Percentiles rank a stretch among this genome's conserved stretches.
Evolutionary conservation across 805 yeast genomes (phyloP).

Genomic region (Isabelozyma rhagii): DNA sequence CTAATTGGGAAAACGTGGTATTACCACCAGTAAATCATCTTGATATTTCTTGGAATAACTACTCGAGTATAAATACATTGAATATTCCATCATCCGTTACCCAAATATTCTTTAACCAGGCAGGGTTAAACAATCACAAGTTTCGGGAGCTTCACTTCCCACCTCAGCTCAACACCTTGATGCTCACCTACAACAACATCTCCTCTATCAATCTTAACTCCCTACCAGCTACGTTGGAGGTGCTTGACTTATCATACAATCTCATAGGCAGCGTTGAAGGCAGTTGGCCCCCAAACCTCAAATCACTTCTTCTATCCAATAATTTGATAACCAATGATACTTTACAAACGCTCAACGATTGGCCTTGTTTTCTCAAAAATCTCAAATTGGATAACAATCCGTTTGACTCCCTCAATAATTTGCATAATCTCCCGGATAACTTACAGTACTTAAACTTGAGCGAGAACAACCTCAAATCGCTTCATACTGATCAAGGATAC

Average conservation of each 20-base stretch:
- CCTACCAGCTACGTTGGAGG: constrained; percentile 26
- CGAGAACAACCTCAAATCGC: constrained; percentile 12
- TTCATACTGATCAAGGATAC: constrained; percentile 3
- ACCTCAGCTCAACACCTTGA: constrained; percentile 20
- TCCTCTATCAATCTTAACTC: constrained; percentile 16
- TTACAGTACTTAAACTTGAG: constrained; percentile 24
- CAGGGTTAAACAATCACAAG: constrained; percentile 14
- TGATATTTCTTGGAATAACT: constrained; percentile 35
- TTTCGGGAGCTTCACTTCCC: constrained; percentile 15
- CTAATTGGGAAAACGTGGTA: constrained; percentile 22
- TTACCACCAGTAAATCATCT: constrained; percentile 27
- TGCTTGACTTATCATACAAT: constrained; percentile 27
- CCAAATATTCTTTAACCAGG: constrained; percentile 30
- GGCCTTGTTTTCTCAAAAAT: constrained; percentile 21
- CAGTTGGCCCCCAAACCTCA: constrained; percentile 24
- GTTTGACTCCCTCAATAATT: constrained; percentile 13
- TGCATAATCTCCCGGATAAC: constrained; percentile 17
- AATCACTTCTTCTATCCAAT: constrained; percentile 19
- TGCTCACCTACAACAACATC: constrained; percentile 30
- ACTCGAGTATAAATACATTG: constrained; percentile 20
- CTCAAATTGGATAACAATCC: constrained; percentile 21
- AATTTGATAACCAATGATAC: constrained; percentile 17
- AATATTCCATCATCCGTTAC: constrained; percentile 16
- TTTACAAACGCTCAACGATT: constrained; percentile 13
- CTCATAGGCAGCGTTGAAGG: constrained; percentile 7